Percentiles rank a stretch among this genome's conserved stretches.
These are phyloP conservation scores for Ganoderma lucidum DNA, from an alignment of 1,284 basidiomycete genomes.

Conservation along the genomic window DNA sequence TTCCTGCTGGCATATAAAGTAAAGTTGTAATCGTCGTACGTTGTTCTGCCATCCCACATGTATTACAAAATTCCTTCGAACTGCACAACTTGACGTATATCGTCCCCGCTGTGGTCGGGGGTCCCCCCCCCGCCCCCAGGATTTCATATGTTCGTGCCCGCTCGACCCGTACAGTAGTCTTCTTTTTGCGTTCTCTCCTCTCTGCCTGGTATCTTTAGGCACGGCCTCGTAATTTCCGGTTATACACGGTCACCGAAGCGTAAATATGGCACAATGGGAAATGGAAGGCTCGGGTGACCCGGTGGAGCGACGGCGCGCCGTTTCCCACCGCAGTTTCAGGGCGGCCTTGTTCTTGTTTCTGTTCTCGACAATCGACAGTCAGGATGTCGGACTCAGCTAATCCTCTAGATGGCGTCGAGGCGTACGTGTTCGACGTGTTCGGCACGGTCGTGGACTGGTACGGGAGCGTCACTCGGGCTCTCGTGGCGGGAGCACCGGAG, in stretches of 20 bases:
- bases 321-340: not conserved
- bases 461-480: conserved; percentile 52
- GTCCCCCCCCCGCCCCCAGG: conserved; percentile 6
- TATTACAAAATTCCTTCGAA: conserved; percentile 29
- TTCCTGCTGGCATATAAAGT: conserved; percentile 31
- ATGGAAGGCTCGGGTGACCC: too few species aligned
- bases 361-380: too few species aligned
- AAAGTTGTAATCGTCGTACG: conserved; percentile 30
- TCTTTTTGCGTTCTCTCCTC: not conserved
- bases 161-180: not conserved
- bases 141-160: not conserved
- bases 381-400: not conserved
- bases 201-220: not conserved
- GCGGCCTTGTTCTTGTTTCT: conserved; percentile 4
- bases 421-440: conserved; percentile 68
- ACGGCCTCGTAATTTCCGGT: not conserved
- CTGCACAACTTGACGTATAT: conserved; percentile 10
- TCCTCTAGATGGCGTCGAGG: conserved; percentile 50
- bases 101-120: not conserved
- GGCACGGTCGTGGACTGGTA: conserved; percentile 73
- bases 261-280: conserved; percentile 8
- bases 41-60: conserved; percentile 13
- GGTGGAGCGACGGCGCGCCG: not conserved
- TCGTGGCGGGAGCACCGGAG: conserved; percentile 40
- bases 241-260: not conserved